phyloP scores from a whole-genome alignment of 495 filamentous ascomycete genomes.

The Penicillium taxi region DNA sequence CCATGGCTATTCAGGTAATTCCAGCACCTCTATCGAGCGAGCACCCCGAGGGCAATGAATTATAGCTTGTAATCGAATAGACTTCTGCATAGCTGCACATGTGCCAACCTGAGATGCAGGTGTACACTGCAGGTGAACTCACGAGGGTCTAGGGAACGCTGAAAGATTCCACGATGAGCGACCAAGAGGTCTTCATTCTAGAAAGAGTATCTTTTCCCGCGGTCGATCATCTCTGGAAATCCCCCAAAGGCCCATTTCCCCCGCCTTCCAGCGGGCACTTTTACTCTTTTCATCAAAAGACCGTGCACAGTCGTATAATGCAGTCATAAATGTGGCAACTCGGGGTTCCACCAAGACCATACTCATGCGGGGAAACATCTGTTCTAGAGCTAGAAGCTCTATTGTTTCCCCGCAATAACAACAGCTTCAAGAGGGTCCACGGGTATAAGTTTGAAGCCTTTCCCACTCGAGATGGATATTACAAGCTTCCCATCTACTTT shows the following conservation, averaged over 20 bases:
- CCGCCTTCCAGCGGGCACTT: constrained; percentile 5
- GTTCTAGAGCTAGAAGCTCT: not conserved
- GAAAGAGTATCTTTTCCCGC: constrained; percentile 4
- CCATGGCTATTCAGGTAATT: no score
- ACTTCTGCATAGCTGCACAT: no score
- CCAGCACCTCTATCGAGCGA: no score
- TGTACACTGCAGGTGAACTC: no score
- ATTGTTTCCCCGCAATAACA: constrained; percentile 8
- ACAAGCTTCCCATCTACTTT: not conserved
- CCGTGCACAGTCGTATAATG: constrained; percentile 1
- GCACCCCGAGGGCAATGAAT: no score
- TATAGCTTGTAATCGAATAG: no score
- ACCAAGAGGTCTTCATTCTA: no score
- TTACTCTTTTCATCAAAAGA: constrained; percentile 7
- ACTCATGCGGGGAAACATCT: constrained; percentile 9
- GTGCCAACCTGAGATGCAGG: no score
- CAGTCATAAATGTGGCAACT: constrained; percentile 6
- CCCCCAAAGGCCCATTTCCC: constrained; percentile 1
- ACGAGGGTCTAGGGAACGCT: no score
- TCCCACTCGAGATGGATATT: not conserved
- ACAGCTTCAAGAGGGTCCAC: no score
- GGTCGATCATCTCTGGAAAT: not conserved
- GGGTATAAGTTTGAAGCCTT: constrained; percentile 5
- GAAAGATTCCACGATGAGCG: no score
- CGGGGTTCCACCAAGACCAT: no score